phyloP scores from a whole-genome alignment of 2,329 filamentous ascomycete genomes.

The Phaeomoniella chlamydospora region DNA sequence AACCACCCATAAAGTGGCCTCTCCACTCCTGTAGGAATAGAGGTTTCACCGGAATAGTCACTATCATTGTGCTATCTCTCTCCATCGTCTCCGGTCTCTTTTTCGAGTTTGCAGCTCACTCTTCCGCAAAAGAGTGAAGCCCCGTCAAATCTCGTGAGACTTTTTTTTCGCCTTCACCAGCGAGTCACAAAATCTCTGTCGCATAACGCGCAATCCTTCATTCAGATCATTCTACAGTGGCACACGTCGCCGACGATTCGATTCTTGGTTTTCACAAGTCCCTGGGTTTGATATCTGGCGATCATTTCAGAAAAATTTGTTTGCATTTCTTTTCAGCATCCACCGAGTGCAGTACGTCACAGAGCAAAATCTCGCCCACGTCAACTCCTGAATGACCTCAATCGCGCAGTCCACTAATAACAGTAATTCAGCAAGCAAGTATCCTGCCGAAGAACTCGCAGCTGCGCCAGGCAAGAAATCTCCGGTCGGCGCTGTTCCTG shows the following conservation, averaged over 20 bases:
- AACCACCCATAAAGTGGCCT: too few species aligned
- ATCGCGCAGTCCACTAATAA: background rate
- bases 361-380: too few species aligned
- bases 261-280: background rate
- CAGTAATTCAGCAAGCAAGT: background rate
- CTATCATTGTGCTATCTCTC: background rate
- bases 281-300: background rate
- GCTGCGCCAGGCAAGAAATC: slow-evolving; percentile 1
- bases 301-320: background rate
- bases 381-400: background rate
- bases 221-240: background rate
- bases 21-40: too few species aligned
- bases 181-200: background rate
- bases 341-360: background rate
- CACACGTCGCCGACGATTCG: background rate
- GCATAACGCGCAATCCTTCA: background rate
- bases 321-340: background rate
- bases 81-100: too few species aligned
- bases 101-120: background rate
- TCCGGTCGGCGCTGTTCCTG: slow-evolving; percentile 3
- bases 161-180: background rate
- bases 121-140: background rate
- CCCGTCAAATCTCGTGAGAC: background rate
- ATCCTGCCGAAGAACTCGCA: background rate
- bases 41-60: background rate